Percentiles rank a stretch among this genome's conserved stretches.
Evolutionary conservation across 1,284 basidiomycete species (phyloP).

Genomic region (Cryptococcus amylolentus): DNA sequence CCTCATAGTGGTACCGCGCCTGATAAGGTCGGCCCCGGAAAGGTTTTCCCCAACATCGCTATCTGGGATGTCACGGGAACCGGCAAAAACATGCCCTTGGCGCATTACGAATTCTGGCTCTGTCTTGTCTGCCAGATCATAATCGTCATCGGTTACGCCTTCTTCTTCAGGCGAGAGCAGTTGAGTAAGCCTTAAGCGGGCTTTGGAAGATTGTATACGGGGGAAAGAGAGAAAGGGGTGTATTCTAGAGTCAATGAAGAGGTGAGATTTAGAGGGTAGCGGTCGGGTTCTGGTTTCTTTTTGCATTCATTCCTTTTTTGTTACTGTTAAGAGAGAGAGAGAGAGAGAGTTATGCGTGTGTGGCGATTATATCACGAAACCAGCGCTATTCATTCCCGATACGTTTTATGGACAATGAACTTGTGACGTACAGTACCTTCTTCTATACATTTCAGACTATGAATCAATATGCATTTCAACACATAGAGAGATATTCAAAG

Average conservation of each 20-base stretch:
- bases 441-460: background rate
- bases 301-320: background rate
- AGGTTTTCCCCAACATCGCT: slow-evolving; percentile 86
- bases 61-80: slow-evolving; percentile 71
- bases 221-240: background rate
- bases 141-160: slow-evolving; percentile 86
- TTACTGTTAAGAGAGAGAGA: background rate
- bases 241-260: background rate
- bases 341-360: background rate
- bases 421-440: background rate
- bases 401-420: background rate
- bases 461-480: background rate
- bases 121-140: slow-evolving; percentile 63
- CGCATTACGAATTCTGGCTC: slow-evolving; percentile 70
- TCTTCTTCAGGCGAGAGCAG: slow-evolving; percentile 64
- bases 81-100: slow-evolving; percentile 45
- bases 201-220: background rate
- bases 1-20: slow-evolving; percentile 41
- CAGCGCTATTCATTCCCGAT: background rate
- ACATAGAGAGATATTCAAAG: no score
- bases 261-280: background rate
- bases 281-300: background rate
- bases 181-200: slow-evolving; percentile 41
- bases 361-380: background rate
- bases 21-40: slow-evolving; percentile 66